Percentiles rank a stretch among this genome's conserved stretches.
Evolutionary conservation across 495 filamentous ascomycete genomes (phyloP).

Genomic region (Neurospora tetrasperma): DNA sequence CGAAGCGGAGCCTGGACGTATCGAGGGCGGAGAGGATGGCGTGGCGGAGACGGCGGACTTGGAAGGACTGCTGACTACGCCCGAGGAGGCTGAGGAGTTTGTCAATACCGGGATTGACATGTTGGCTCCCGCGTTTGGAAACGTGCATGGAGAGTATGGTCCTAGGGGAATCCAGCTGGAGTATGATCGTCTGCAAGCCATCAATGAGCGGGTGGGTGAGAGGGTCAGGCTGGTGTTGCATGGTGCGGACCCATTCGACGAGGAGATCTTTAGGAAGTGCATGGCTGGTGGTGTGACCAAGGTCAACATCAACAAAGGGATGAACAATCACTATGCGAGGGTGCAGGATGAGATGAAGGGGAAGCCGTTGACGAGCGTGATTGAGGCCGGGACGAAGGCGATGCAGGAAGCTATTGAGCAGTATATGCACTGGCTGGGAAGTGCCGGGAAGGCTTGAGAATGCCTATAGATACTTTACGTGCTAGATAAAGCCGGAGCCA

Average conservation of each 20-base stretch:
- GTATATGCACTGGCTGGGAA: constrained; percentile 63
- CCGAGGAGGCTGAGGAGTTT: constrained; percentile 67
- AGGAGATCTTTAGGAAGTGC: constrained; percentile 56
- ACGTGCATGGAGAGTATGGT: constrained; percentile 78
- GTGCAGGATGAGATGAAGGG: constrained; percentile 58
- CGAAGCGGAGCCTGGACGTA: constrained; percentile 73
- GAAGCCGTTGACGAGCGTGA: constrained; percentile 57
- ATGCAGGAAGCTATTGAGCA: constrained; percentile 71
- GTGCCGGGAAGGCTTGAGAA: constrained; percentile 47
- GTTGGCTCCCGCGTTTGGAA: constrained; percentile 76
- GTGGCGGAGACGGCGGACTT: constrained; percentile 66
- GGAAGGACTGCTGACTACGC: constrained; percentile 65
- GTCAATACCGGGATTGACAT: constrained; percentile 72
- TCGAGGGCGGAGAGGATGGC: constrained; percentile 79
- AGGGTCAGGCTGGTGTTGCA: constrained; percentile 63
- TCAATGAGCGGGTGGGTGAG: constrained; percentile 52
- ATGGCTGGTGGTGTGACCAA: constrained; percentile 64
- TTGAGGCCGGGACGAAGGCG: constrained; percentile 59
- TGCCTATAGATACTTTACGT: neutral
- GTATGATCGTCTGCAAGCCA: constrained; percentile 55
- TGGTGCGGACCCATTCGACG: constrained; percentile 64
- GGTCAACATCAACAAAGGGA: constrained; percentile 74
- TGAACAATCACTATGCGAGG: constrained; percentile 60
- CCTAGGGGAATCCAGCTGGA: constrained; percentile 62
- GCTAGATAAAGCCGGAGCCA: neutral